Evolutionary conservation across 148 eudicot genomes (phyloP).

Genomic region (Polygonum maritimum): DNA sequence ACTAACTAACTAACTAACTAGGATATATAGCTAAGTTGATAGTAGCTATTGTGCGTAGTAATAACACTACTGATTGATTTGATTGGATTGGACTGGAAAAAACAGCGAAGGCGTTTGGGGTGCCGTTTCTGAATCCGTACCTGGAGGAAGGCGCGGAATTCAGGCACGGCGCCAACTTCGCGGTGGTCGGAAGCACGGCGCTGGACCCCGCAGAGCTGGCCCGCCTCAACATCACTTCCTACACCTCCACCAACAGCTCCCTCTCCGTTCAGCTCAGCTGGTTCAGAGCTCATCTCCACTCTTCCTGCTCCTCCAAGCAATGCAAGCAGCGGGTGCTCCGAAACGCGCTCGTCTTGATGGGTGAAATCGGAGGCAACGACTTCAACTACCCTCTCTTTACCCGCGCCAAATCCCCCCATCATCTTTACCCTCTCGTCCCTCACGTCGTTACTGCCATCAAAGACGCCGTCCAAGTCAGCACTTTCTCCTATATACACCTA

Average conservation of each 20-base stretch:
- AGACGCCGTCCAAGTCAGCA: conserved; percentile 6
- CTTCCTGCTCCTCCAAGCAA: conserved; percentile 12
- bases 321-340: conserved; percentile 8
- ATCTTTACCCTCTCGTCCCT: conserved; percentile 11
- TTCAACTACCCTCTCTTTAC: conserved; percentile 4
- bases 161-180: conserved; percentile 33
- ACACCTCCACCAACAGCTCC: conserved; percentile 10
- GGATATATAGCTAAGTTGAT: too few relatives aligned
- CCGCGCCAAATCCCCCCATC: neutral
- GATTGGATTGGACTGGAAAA: neutral
- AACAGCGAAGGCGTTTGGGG: conserved; percentile 23
- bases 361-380: conserved; percentile 22
- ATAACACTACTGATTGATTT: neutral
- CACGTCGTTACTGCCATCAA: conserved; percentile 4
- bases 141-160: conserved; percentile 26
- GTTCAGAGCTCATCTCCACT: conserved; percentile 26
- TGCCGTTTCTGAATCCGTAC: conserved; percentile 28
- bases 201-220: conserved; percentile 1
- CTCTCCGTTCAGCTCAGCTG: conserved; percentile 24
- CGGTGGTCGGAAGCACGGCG: conserved; percentile 31
- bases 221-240: neutral
- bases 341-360: conserved; percentile 14
- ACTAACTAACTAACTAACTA: too few relatives aligned
- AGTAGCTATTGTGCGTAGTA: too few relatives aligned
- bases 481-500: neutral